Conservation (phyloP, 441 rosid genomes). For the Breynia disticha region DNA sequence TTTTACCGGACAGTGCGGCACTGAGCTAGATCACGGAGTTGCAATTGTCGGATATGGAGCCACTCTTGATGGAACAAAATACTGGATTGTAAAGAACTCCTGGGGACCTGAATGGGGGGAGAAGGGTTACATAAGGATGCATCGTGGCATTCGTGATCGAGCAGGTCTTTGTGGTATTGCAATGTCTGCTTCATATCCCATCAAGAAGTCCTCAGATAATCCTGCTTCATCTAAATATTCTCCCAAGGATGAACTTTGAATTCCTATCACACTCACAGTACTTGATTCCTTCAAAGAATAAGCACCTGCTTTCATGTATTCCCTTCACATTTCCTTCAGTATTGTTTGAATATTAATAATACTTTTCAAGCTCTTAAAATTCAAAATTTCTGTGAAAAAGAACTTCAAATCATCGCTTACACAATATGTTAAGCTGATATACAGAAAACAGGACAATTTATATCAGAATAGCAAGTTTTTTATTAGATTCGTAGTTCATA, state of each 20-base stretch:
- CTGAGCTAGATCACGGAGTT: slow-evolving; percentile 65
- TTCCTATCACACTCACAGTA: neutral
- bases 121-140: slow-evolving; percentile 74
- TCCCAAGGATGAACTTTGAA: slow-evolving; percentile 68
- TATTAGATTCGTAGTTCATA: too few relatives aligned
- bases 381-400: too few relatives aligned
- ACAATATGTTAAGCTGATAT: too few relatives aligned
- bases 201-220: slow-evolving; percentile 52
- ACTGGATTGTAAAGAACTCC: slow-evolving; percentile 83
- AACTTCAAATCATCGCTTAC: too few relatives aligned
- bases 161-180: slow-evolving; percentile 81
- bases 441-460: too few relatives aligned
- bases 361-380: too few relatives aligned
- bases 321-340: too few relatives aligned
- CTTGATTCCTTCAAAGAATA: neutral
- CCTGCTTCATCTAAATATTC: slow-evolving; percentile 21
- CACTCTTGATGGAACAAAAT: slow-evolving; percentile 55
- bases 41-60: slow-evolving; percentile 76
- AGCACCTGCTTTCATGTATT: too few relatives aligned
- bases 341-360: too few relatives aligned
- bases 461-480: too few relatives aligned
- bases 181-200: slow-evolving; percentile 77
- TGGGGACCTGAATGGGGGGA: slow-evolving; percentile 95
- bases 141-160: slow-evolving; percentile 41
- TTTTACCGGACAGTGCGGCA: slow-evolving; percentile 61